Evolutionary conservation across 2,329 filamentous ascomycete genomes (phyloP), one percentile per base, ranked within the genome.

Genomic region (Neonectria ditissima): DNA sequence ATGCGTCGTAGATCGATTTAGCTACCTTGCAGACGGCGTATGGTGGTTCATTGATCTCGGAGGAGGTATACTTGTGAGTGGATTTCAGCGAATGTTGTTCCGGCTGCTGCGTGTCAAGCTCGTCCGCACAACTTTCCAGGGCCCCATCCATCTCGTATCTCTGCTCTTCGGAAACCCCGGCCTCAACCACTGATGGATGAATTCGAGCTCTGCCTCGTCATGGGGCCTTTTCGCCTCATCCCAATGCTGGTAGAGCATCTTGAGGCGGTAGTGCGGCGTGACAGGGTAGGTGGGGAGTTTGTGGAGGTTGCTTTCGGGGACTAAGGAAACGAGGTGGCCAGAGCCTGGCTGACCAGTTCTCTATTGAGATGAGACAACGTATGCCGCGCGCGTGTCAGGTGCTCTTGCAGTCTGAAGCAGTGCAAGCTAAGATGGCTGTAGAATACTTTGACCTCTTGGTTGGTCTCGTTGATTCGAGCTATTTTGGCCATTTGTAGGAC

Each of bases 1-100:
- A 11, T 0, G 65, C 62, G 0, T 57, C 30, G 2, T 57, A 65
- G 10, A 65, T 59, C 0, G 62, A 67, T 5, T 67, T 37, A 3
- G 65, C 65, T 5, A 55, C 59, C 5, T 43, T 63, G 30, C 51
- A 57, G 0, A 67, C 63, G 0, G 20, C 20, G 13, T 50, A 51
- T 1, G 55, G 26, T 0, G 65, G 59, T 22, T 65, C 51, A 0
- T 0, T 9, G 3, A 58, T 32, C 0, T 41, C 37, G 1, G 51
- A 20, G 4, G 47, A 45, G 8, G 32, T 2, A 8, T 26, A 22
- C 8, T 22, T 44, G 41, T 44, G 10, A 4, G 11, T 10, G 18
- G 41, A 32, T 20, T 20, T 30, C n/a, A 6, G 9, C 10, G 14
- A 28, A 32, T 16, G 26, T 28, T 30, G 45, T 9, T 50, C 45